Conservation (phyloP, 768 basidiomycete genomes). For the Amanita inopinata region DNA sequence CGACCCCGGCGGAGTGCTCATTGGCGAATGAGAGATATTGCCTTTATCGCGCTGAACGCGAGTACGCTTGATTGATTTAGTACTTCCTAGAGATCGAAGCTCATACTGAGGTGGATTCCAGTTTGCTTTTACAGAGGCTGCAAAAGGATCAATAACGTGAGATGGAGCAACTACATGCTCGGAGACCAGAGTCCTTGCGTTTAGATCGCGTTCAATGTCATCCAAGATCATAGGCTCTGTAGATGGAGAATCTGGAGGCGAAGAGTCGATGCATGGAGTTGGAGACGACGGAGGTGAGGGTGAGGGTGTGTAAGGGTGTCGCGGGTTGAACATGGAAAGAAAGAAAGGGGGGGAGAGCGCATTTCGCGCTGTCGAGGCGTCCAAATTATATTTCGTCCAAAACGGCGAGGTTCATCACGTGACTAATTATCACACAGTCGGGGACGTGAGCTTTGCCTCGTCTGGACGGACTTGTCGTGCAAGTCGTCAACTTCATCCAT, state of each 20-base stretch:
- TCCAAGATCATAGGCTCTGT: constrained; percentile 19
- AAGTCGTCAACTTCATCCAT: not conserved
- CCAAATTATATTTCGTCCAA: constrained; percentile 4
- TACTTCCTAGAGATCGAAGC: constrained; percentile 15
- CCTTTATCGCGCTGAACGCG: constrained; percentile 10
- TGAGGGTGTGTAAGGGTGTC: constrained; percentile 14
- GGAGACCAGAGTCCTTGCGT: not conserved
- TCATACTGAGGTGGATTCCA: constrained; percentile 36
- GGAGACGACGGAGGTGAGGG: constrained; percentile 29
- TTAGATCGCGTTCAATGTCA: constrained; percentile 16
- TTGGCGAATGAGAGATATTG: constrained; percentile 4
- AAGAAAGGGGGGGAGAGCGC: constrained; percentile 4
- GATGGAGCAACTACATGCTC: constrained; percentile 7
- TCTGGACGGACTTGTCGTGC: not conserved
- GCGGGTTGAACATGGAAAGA: constrained; percentile 15
- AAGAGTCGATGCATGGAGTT: constrained; percentile 25
- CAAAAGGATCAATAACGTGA: constrained; percentile 36
- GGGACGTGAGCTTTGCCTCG: not conserved
- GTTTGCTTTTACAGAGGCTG: constrained; percentile 44
- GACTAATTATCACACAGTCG: not conserved
- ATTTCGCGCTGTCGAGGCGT: too few species aligned
- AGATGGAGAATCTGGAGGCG: constrained; percentile 42
- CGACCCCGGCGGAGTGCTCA: constrained; percentile 7
- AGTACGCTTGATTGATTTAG: constrained; percentile 16
- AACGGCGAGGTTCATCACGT: constrained; percentile 1